phyloP scores from a whole-genome alignment of 2,329 filamentous ascomycete genomes.

The Epichloe bromicola region DNA sequence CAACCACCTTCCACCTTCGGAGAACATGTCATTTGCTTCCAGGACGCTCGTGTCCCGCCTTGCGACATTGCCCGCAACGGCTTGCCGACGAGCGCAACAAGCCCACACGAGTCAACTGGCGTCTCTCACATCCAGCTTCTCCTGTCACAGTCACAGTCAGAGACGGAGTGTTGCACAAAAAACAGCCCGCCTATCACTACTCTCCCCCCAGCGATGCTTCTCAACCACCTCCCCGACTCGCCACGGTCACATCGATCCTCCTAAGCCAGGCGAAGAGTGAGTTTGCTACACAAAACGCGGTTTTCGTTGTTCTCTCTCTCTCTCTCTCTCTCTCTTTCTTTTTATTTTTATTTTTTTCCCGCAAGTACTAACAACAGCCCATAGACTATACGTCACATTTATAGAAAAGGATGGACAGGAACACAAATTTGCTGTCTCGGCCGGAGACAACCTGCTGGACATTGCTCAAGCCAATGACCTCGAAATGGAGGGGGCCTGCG shows the following conservation, averaged over 20 bases:
- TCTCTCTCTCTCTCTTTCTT: too few species aligned
- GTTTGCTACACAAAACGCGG: conserved; percentile 17
- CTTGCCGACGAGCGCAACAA: conserved; percentile 17
- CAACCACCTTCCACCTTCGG: background rate
- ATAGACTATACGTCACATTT: conserved; percentile 76
- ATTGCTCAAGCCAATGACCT: conserved; percentile 90
- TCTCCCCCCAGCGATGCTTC: conserved; percentile 37
- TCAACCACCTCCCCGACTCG: conserved; percentile 44
- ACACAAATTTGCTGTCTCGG: conserved; percentile 64
- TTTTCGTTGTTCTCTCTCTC: too few species aligned
- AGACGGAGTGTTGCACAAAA: background rate
- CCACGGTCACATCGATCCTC: conserved; percentile 73
- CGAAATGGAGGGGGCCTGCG: conserved; percentile 95
- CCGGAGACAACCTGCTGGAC: conserved; percentile 87
- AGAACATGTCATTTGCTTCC: conserved; percentile 18
- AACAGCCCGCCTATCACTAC: background rate
- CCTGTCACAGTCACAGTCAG: background rate
- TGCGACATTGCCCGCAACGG: conserved; percentile 18
- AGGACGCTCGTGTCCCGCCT: conserved; percentile 21
- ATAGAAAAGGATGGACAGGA: conserved; percentile 77
- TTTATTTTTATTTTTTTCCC: too few species aligned
- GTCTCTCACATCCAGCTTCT: background rate
- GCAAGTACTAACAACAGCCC: background rate
- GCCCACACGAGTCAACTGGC: conserved; percentile 9
- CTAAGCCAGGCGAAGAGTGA: conserved; percentile 86